Conservation (phyloP, 225 moss, liverwort and hornwort genomes). For the Neckera pumila region DNA sequence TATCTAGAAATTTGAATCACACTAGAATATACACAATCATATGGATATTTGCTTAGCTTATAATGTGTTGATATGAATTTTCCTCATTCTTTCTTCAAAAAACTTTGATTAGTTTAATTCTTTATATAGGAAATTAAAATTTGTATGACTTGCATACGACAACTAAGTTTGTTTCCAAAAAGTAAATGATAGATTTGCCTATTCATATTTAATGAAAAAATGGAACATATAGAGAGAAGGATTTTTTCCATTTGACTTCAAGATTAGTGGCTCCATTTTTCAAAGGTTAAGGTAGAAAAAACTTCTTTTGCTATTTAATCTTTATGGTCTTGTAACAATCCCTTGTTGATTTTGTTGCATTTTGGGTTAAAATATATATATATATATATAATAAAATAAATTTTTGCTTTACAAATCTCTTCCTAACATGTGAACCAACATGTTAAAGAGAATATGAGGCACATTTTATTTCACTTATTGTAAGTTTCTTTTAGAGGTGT, state of each 20-base stretch:
- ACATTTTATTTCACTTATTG: too few relatives aligned
- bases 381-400: neutral
- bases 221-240: neutral
- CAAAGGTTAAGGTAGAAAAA: neutral
- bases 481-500: too few relatives aligned
- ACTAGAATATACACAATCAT: neutral
- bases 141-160: neutral
- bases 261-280: neutral
- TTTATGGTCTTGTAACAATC: neutral
- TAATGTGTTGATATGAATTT: neutral
- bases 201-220: neutral
- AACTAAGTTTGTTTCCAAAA: fast-evolving
- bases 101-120: neutral
- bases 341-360: neutral
- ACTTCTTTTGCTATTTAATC: neutral
- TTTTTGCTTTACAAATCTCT: neutral
- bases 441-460: too few relatives aligned
- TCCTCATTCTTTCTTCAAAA: neutral
- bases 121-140: neutral
- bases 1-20: neutral
- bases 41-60: neutral
- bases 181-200: neutral
- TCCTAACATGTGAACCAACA: neutral
- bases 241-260: neutral
- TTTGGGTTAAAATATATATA: neutral